Percentiles rank a stretch among this genome's conserved stretches.
phyloP scores from a whole-genome alignment of 306 rosid genomes.

The Casuarina equisetifolia region DNA sequence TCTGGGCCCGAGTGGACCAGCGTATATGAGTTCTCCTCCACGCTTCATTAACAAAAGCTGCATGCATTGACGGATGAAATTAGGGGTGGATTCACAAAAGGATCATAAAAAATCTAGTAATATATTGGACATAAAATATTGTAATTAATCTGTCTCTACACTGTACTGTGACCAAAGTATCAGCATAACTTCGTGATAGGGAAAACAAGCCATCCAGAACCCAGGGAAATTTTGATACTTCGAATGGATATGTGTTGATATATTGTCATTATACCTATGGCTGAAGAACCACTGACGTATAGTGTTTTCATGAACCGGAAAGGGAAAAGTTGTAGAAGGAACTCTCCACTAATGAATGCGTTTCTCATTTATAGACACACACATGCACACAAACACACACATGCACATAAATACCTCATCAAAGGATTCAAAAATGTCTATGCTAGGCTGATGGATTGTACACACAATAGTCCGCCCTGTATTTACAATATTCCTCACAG shows the following conservation, averaged over 20 bases:
- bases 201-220: neutral
- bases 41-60: constrained; percentile 98
- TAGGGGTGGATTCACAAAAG: constrained; percentile 12
- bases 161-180: neutral
- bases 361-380: too few species aligned
- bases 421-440: constrained; percentile 97
- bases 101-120: constrained; percentile 11
- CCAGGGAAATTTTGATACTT: neutral
- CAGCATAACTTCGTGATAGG: neutral
- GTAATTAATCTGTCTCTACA: constrained; percentile 15
- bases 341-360: too few species aligned
- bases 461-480: constrained; percentile 97
- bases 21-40: constrained; percentile 97
- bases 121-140: constrained; percentile 18
- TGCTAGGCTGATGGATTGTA: constrained; percentile 99
- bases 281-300: neutral
- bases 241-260: neutral
- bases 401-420: constrained; percentile 65
- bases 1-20: constrained; percentile 95
- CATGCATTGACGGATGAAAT: constrained; percentile 43
- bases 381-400: too few species aligned
- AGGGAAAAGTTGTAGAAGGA: neutral
- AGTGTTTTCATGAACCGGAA: neutral
- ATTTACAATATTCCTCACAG: constrained; percentile 93
- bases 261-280: neutral